A percentile compares a stretch with the other conserved stretches of the same genome.
phyloP scores from a whole-genome alignment of 805 yeast species.

The Hanseniaspora clermontiae region DNA sequence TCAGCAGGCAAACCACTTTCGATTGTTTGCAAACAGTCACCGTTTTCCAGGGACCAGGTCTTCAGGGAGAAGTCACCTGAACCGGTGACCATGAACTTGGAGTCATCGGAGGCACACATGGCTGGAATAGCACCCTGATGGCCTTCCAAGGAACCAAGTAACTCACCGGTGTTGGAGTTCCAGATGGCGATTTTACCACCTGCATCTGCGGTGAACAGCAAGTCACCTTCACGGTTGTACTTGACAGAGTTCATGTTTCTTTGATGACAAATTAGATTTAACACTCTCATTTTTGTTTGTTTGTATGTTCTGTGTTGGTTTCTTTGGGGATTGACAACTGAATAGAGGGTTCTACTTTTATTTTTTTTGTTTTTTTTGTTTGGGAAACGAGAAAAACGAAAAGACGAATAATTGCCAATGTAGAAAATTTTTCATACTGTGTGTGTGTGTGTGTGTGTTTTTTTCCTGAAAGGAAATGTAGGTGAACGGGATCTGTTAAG shows the following conservation, averaged over 20 bases:
- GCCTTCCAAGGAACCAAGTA: slow-evolving; percentile 81
- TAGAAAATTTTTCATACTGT: no score
- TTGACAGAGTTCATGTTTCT: slow-evolving; percentile 95
- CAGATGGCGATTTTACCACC: slow-evolving; percentile 83
- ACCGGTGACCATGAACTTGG: slow-evolving; percentile 70
- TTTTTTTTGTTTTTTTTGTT: no score
- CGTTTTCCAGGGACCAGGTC: slow-evolving; percentile 73
- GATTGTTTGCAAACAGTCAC: slow-evolving; percentile 63
- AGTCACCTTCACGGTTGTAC: slow-evolving; percentile 89
- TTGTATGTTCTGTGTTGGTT: background rate
- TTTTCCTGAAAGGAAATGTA: no score
- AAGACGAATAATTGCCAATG: background rate
- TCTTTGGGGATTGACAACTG: background rate
- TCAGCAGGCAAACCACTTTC: slow-evolving; percentile 59
- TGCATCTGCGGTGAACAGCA: slow-evolving; percentile 82
- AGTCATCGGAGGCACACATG: slow-evolving; percentile 64
- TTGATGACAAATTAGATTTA: slow-evolving; percentile 82
- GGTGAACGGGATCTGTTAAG: no score
- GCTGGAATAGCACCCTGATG: slow-evolving; percentile 95
- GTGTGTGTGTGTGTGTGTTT: no score
- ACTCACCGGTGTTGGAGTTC: slow-evolving; percentile 92
- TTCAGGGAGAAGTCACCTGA: slow-evolving; percentile 79
- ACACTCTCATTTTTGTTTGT: slow-evolving; percentile 48
- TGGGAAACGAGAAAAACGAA: background rate
- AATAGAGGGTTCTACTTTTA: no score